These are phyloP conservation scores for Cephalotrichum gorgonifer DNA, from an alignment of 2,329 filamentous ascomycete species.

Conservation along the genomic window DNA sequence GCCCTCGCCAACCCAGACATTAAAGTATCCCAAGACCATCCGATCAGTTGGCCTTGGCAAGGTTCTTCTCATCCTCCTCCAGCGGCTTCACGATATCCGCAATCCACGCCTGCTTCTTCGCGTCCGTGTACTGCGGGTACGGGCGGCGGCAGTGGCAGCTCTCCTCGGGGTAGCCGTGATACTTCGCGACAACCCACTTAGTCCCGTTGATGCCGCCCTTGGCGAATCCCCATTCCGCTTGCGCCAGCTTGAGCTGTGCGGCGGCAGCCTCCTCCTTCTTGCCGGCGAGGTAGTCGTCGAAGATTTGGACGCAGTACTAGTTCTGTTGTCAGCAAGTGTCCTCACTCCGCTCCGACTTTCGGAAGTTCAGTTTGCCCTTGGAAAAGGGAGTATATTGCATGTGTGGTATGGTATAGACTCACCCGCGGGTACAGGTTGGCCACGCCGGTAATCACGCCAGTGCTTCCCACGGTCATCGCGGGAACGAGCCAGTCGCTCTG, in stretches of 20 bases:
- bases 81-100: constrained; percentile 8
- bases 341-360: neutral
- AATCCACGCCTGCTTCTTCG: constrained; percentile 22
- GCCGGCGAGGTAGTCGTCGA: constrained; percentile 34
- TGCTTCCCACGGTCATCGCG: constrained; percentile 45
- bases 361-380: no score
- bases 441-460: constrained; percentile 52
- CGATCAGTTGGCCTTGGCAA: no score
- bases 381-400: neutral
- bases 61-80: constrained; percentile 9
- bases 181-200: constrained; percentile 47
- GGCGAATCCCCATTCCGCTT: constrained; percentile 44
- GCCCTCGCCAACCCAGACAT: no score
- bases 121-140: constrained; percentile 36
- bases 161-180: constrained; percentile 37
- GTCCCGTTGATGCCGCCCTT: constrained; percentile 51
- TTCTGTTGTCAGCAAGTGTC: neutral
- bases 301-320: constrained; percentile 34
- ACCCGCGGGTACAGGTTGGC: constrained; percentile 52
- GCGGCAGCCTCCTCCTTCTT: constrained; percentile 34
- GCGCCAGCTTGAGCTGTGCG: constrained; percentile 38
- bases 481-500: constrained; percentile 64
- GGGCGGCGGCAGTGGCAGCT: constrained; percentile 43
- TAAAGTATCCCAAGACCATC: no score
- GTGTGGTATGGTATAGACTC: constrained; percentile 5